phyloP scores from a whole-genome alignment of 164 flowering plant species.

The Berberis vulgaris region DNA sequence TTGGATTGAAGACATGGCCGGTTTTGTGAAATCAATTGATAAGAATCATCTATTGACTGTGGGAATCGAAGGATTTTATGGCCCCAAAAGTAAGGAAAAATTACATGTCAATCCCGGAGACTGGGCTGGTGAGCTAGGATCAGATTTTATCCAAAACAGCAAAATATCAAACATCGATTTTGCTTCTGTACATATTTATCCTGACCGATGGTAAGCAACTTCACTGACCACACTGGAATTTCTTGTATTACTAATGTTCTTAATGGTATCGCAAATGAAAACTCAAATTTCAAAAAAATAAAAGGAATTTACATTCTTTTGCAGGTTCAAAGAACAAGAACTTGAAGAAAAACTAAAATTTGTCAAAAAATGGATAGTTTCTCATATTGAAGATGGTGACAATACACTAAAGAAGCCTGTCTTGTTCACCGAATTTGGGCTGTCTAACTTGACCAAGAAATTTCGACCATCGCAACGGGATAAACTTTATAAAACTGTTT shows the following conservation, averaged over 20 bases:
- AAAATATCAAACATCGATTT: constrained; percentile 57
- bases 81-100: constrained; percentile 55
- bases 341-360: constrained; percentile 53
- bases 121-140: constrained; percentile 74
- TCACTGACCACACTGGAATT: too few relatives aligned
- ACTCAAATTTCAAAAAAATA: not conserved
- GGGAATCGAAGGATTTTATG: constrained; percentile 90
- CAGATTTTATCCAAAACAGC: constrained; percentile 75
- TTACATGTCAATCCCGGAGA: constrained; percentile 57
- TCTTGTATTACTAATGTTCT: too few relatives aligned
- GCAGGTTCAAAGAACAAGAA: constrained; percentile 38
- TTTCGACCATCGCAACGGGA: constrained; percentile 55
- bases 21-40: constrained; percentile 74
- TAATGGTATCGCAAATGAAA: too few relatives aligned
- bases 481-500: constrained; percentile 33
- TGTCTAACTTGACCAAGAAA: constrained; percentile 47
- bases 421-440: constrained; percentile 74
- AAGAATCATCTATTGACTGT: constrained; percentile 70
- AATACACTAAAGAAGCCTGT: constrained; percentile 66
- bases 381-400: constrained; percentile 87
- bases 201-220: constrained; percentile 71
- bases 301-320: not conserved
- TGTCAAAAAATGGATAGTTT: constrained; percentile 51
- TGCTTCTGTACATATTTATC: constrained; percentile 83
- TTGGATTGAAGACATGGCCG: constrained; percentile 87